Percentiles rank a stretch among this genome's conserved stretches.
Conservation (phyloP, 225 moss, liverwort and hornwort species). For the Pseudoscleropodium purum region DNA sequence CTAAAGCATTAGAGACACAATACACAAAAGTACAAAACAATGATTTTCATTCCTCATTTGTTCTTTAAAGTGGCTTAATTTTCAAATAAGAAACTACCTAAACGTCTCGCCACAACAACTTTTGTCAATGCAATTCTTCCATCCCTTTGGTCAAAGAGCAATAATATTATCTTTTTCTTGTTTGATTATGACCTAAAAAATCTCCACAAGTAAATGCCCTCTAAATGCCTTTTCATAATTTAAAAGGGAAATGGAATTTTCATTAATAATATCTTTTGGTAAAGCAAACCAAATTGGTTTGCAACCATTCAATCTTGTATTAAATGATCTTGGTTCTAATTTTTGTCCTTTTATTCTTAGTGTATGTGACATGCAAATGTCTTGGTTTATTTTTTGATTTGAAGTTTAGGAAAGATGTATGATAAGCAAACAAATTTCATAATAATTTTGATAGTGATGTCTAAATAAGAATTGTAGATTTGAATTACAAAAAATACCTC, state of each 20-base stretch:
- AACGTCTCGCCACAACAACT: not conserved
- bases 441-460: not conserved
- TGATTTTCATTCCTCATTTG: not conserved
- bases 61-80: not conserved
- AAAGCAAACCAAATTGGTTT: not conserved
- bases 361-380: not conserved
- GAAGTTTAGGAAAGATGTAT: not conserved
- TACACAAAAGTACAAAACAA: too few relatives aligned
- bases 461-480: not conserved
- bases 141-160: not conserved
- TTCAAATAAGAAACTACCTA: not conserved
- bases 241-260: too few relatives aligned
- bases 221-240: not conserved
- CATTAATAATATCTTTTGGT: not conserved
- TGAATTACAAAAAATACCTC: too few relatives aligned
- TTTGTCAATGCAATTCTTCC: fast-evolving
- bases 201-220: not conserved
- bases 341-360: not conserved
- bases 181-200: not conserved
- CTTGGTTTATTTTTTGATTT: not conserved
- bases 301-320: not conserved
- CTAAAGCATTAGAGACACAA: fast-evolving
- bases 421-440: not conserved
- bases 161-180: too few relatives aligned
- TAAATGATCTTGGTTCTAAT: not conserved